Evolutionary conservation across 805 yeast genomes (phyloP).

Genomic region (Kodamaea kakaduensis): DNA sequence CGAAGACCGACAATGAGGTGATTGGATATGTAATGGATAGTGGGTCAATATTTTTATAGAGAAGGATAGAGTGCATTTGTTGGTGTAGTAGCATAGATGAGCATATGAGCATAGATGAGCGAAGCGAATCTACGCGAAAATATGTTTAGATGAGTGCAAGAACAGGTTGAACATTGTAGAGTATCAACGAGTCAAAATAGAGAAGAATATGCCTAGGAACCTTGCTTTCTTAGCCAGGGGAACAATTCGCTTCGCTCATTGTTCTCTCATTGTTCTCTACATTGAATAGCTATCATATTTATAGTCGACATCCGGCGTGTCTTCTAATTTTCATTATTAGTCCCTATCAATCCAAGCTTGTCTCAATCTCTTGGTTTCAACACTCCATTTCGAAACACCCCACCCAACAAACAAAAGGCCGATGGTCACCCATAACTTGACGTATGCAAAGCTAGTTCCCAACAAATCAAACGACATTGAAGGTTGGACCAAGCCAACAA

Average conservation of each 20-base stretch:
- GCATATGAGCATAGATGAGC: too few species aligned
- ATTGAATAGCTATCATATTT: too few species aligned
- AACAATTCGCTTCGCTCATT: too few species aligned
- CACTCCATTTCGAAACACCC: slow-evolving; percentile 54
- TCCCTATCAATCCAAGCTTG: slow-evolving; percentile 45
- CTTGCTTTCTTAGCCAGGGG: too few species aligned
- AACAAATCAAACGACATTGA: slow-evolving; percentile 80
- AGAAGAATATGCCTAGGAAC: too few species aligned
- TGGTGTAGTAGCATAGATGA: not conserved
- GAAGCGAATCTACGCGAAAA: too few species aligned
- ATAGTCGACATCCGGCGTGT: too few species aligned
- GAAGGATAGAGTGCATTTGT: slow-evolving; percentile 3
- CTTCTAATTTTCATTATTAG: too few species aligned
- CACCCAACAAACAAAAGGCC: slow-evolving; percentile 45
- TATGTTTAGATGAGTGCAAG: too few species aligned
- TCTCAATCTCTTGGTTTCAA: slow-evolving; percentile 49
- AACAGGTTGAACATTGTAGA: too few species aligned
- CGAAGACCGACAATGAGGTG: slow-evolving; percentile 14
- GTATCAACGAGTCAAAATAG: too few species aligned
- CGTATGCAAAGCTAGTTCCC: slow-evolving; percentile 61
- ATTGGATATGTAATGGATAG: slow-evolving; percentile 17
- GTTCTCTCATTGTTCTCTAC: too few species aligned
- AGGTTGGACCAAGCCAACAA: slow-evolving; percentile 75
- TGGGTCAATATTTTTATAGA: slow-evolving; percentile 18
- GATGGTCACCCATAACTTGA: slow-evolving; percentile 59